These are phyloP conservation scores for Phytophthora tubulina DNA, from an alignment of 352 stramenopile species.

Conservation along the genomic window DNA sequence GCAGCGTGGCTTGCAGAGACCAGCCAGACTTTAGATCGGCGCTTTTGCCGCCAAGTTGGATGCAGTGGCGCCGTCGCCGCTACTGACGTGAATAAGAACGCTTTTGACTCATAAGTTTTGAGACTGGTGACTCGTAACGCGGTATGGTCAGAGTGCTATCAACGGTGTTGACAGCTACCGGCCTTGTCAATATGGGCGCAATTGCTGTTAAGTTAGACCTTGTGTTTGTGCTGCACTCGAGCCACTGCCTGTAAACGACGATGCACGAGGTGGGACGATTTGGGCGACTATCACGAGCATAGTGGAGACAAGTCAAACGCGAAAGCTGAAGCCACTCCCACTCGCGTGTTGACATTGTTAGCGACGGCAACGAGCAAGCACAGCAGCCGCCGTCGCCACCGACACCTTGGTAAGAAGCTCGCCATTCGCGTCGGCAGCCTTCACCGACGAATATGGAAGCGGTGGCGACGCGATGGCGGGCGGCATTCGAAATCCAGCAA, in stretches of 20 bases:
- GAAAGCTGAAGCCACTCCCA: slow-evolving; percentile 29
- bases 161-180: slow-evolving; percentile 11
- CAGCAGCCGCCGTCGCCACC: not conserved
- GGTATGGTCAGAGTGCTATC: slow-evolving; percentile 1
- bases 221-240: slow-evolving; percentile 6
- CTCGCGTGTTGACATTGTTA: not conserved
- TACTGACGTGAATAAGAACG: too few species aligned
- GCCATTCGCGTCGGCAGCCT: not conserved
- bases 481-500: slow-evolving; percentile 20
- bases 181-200: not conserved
- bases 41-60: not conserved
- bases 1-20: slow-evolving; percentile 24
- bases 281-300: slow-evolving; percentile 40
- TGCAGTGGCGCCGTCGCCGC: not conserved
- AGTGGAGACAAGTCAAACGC: slow-evolving; percentile 33
- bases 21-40: slow-evolving; percentile 4
- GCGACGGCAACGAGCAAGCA: not conserved
- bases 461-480: slow-evolving; percentile 40
- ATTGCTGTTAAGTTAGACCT: not conserved
- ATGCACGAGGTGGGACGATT: slow-evolving; percentile 26
- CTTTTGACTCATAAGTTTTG: too few species aligned
- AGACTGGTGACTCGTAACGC: not conserved
- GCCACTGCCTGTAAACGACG: slow-evolving; percentile 22
- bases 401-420: not conserved
- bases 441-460: slow-evolving; percentile 30